Evolutionary conservation across 2,329 filamentous ascomycete genomes (phyloP).

Genomic region (Diaporthe caulivora): DNA sequence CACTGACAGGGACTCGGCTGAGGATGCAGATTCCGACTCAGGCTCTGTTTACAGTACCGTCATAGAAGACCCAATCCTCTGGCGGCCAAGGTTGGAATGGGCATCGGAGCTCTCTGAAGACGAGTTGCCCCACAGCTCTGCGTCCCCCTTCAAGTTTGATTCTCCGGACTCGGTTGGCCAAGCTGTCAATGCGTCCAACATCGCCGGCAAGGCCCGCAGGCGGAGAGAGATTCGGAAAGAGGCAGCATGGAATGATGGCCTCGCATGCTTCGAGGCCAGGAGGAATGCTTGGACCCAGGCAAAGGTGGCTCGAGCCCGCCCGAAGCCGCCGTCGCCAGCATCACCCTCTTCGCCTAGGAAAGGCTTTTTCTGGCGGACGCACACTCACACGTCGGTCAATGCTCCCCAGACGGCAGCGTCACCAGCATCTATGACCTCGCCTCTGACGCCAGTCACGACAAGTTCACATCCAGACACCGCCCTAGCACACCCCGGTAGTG

Average conservation of each 20-base stretch:
- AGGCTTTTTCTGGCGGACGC: slow-evolving; percentile 57
- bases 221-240: slow-evolving; percentile 72
- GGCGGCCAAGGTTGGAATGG: slow-evolving; percentile 67
- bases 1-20: slow-evolving; percentile 50
- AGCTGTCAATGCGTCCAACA: slow-evolving; percentile 54
- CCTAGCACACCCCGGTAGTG: slow-evolving; percentile 15
- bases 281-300: slow-evolving; percentile 91
- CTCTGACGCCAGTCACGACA: slow-evolving; percentile 45
- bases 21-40: slow-evolving; percentile 57
- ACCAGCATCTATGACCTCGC: slow-evolving; percentile 39
- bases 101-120: slow-evolving; percentile 68
- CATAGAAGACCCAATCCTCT: slow-evolving; percentile 66
- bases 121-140: slow-evolving; percentile 50
- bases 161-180: slow-evolving; percentile 60
- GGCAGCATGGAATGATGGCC: slow-evolving; percentile 82
- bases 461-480: slow-evolving; percentile 30
- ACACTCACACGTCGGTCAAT: slow-evolving; percentile 57
- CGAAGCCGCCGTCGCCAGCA: slow-evolving; percentile 56
- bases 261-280: slow-evolving; percentile 82
- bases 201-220: slow-evolving; percentile 66
- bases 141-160: slow-evolving; percentile 65
- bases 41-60: slow-evolving; percentile 69
- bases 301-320: slow-evolving; percentile 66
- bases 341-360: slow-evolving; percentile 61
- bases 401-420: slow-evolving; percentile 45